Evolutionary conservation across 2,329 filamentous ascomycete genomes (phyloP).

Genomic region (Calonectria pseudoturangicola): DNA sequence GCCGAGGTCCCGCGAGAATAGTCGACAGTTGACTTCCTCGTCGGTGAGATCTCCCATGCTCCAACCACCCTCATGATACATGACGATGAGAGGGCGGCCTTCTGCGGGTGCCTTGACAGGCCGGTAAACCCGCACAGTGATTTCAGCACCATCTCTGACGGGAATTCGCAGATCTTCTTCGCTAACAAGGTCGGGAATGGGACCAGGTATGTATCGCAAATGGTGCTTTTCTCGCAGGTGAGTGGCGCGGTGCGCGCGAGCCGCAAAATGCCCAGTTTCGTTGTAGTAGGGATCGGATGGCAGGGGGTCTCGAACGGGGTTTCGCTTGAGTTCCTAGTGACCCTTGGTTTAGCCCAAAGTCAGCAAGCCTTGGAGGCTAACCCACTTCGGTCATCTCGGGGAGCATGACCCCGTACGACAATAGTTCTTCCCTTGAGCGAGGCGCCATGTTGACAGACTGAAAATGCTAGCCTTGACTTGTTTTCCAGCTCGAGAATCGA

Average conservation of each 20-base stretch:
- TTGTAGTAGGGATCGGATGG: conserved; percentile 21
- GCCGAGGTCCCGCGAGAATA: conserved; percentile 8
- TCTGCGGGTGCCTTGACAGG: not conserved
- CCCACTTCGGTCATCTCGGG: conserved; percentile 9
- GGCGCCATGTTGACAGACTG: not conserved
- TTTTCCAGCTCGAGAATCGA: not conserved
- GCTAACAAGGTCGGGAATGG: conserved; percentile 10
- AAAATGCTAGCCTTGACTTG: not conserved
- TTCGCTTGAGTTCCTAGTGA: conserved; percentile 5
- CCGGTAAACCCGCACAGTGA: not conserved
- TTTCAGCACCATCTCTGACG: conserved; percentile 1
- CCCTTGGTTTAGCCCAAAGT: conserved; percentile 1
- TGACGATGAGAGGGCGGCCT: conserved; percentile 4
- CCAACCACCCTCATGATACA: conserved; percentile 19
- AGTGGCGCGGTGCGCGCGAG: conserved; percentile 6
- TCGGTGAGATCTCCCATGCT: conserved; percentile 23
- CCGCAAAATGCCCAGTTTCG: conserved; percentile 13
- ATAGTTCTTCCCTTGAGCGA: conserved; percentile 13
- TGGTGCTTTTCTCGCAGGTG: conserved; percentile 14
- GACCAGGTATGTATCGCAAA: conserved; percentile 14
- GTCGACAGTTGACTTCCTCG: conserved; percentile 19
- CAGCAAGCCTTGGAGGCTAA: not conserved
- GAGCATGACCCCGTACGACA: conserved; percentile 13
- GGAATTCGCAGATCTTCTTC: not conserved
- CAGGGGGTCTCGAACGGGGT: conserved; percentile 9